Percentiles rank a stretch among this genome's conserved stretches.
Evolutionary conservation across 768 basidiomycete genomes (phyloP).

Genomic region (Bullera alba): DNA sequence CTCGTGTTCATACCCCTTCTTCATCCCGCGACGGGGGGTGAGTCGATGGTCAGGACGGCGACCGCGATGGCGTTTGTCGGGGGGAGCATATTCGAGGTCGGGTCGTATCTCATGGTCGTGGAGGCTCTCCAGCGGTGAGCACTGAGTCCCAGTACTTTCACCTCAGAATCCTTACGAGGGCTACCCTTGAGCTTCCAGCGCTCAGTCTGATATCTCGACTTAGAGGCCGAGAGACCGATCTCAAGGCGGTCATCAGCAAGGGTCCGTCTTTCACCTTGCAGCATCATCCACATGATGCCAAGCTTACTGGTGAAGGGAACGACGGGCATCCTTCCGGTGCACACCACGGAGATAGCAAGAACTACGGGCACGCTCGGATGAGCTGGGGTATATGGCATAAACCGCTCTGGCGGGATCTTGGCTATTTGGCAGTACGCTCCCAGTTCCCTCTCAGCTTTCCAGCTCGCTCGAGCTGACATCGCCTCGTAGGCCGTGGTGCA

Average conservation of each 20-base stretch:
- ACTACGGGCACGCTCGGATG: background rate
- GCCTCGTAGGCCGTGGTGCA: constrained; percentile 54
- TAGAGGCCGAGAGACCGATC: constrained; percentile 24
- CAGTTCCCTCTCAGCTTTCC: constrained; percentile 19
- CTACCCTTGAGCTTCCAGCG: background rate
- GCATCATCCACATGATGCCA: background rate
- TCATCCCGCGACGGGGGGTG: constrained; percentile 34
- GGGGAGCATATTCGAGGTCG: constrained; percentile 58
- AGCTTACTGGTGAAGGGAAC: background rate
- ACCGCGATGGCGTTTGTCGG: constrained; percentile 56
- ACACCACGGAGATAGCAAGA: background rate
- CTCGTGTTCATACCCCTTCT: constrained; percentile 53
- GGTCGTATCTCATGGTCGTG: constrained; percentile 53
- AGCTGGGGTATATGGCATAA: constrained; percentile 37
- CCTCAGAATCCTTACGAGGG: background rate
- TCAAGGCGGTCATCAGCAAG: constrained; percentile 12
- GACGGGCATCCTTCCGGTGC: background rate
- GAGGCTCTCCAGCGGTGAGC: constrained; percentile 49
- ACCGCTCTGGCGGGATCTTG: constrained; percentile 38
- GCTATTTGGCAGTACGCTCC: constrained; percentile 40
- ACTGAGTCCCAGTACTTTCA: background rate
- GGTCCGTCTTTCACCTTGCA: background rate
- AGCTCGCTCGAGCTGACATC: constrained; percentile 49
- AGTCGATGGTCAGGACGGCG: constrained; percentile 42
- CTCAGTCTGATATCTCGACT: no score